Evolutionary conservation across 805 yeast genomes (phyloP), one percentile per base, ranked within the genome.

Genomic region (Starmerella geochares): DNA sequence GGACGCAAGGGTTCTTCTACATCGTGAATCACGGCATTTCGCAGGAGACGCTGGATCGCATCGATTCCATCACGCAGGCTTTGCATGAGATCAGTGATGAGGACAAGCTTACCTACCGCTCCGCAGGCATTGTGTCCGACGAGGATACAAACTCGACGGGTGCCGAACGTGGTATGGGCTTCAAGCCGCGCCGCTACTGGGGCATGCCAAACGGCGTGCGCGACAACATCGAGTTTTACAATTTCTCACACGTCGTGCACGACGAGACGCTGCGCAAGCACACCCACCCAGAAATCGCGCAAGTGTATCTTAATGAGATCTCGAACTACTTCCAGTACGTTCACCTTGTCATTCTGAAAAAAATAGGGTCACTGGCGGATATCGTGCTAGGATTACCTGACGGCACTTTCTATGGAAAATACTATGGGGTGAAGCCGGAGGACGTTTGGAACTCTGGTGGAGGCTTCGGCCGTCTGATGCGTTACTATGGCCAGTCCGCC

Each of bases 151-250:
- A 57, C 7, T 46, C 56, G 17, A 60, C 64, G 1, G 77, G 78
- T 0, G 73, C 73, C 7, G 74, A 73, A 54, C 61, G 75, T 17
- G 77, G 75, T 5, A 62, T 62, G 35, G 78, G 77, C 0, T 74
- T 62, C 61, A 74, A 74, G 55, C 77, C 77, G 3, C 64, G 63
- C 33, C 73, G 73, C 17, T 72, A 72, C 54, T 74, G 78, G 78
- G 63, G 67, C 2, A 69, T 72, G 62, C 65, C 69, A 20, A 67
- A 71, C 51, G 71, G 71, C 1, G 67, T 68, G 8, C 58, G 69
- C n/a, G 78, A 74, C 53, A 65, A 69, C 28, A 71, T 74, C 45
- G 72, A 65, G 38, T 71, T 70, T 51, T 73, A 66, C 61, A 74
- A 74, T 51, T 60, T 72, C 49, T 60, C 69, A 24, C 68, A 72